A percentile compares a stretch with the other conserved stretches of the same genome.
phyloP scores from a whole-genome alignment of 108 stramenopile species.

The Cylindrotheca closterium region DNA sequence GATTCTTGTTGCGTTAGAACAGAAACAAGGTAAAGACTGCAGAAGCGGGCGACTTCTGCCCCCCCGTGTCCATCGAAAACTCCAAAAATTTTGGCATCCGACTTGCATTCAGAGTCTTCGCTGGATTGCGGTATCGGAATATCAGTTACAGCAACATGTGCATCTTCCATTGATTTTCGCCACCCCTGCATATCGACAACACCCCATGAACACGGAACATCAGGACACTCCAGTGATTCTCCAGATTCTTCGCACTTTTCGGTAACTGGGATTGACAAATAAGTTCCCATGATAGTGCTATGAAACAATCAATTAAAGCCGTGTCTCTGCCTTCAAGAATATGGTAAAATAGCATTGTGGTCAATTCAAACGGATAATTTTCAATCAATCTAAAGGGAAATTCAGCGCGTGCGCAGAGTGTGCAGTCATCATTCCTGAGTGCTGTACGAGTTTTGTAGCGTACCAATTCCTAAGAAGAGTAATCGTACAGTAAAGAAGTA shows the following conservation, averaged over 20 bases:
- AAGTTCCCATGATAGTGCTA: conserved; percentile 68
- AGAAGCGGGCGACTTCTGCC: conserved; percentile 89
- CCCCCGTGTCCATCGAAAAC: conserved; percentile 96
- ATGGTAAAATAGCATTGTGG: too few relatives aligned
- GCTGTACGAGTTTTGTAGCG: too few relatives aligned
- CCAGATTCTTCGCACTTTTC: conserved; percentile 63
- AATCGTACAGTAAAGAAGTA: too few relatives aligned
- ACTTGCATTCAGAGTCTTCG: neutral
- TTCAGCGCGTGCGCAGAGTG: too few relatives aligned
- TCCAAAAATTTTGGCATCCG: conserved; percentile 77
- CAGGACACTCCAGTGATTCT: conserved; percentile 37
- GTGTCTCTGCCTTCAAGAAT: too few relatives aligned
- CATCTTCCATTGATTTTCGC: conserved; percentile 98
- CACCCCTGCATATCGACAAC: conserved; percentile 96
- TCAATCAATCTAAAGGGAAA: too few relatives aligned
- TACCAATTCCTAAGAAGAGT: too few relatives aligned
- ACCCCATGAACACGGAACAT: conserved; percentile 62
- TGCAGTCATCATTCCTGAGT: too few relatives aligned
- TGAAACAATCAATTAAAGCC: too few relatives aligned
- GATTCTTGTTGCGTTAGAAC: conserved; percentile 60
- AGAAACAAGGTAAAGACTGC: conserved; percentile 76
- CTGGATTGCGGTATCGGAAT: conserved; percentile 16
- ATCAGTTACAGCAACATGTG: conserved; percentile 84
- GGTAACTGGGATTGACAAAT: conserved; percentile 78
- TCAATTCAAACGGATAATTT: too few relatives aligned